Conservation (phyloP, 306 rosid species). For the Carpinus viminea region DNA sequence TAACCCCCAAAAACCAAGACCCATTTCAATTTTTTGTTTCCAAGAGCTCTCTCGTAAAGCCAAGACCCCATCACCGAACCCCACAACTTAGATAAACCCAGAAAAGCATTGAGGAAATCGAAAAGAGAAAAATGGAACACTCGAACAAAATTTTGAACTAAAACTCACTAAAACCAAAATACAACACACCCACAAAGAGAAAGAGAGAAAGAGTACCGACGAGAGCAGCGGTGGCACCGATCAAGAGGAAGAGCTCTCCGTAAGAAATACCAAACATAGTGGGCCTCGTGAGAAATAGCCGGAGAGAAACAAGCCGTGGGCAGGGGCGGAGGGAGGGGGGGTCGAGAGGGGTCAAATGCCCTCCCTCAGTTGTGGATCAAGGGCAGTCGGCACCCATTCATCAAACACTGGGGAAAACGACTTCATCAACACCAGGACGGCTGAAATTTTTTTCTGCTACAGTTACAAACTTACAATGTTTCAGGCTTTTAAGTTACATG, state of each 20-base stretch:
- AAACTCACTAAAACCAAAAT: neutral
- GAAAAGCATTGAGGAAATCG: neutral
- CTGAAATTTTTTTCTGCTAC: no score
- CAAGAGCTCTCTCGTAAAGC: neutral
- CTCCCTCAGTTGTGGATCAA: no score
- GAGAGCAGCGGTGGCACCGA: conserved; percentile 45
- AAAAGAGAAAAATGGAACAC: neutral
- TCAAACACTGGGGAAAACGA: no score
- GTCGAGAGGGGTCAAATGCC: no score
- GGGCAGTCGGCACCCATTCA: no score
- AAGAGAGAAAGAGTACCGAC: conserved; percentile 31
- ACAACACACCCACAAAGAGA: neutral
- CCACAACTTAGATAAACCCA: neutral
- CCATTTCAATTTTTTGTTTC: neutral
- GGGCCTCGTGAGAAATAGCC: no score
- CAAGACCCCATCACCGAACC: neutral
- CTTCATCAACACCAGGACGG: no score
- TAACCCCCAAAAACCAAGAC: neutral
- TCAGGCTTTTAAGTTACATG: no score
- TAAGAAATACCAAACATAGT: conserved; percentile 50
- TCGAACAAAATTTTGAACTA: neutral
- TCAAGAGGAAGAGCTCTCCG: conserved; percentile 46
- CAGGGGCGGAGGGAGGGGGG: no score
- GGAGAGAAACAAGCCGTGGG: no score
- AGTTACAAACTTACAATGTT: no score